Conservation (phyloP, 208 protist species). For the Lotmaria passim region DNA sequence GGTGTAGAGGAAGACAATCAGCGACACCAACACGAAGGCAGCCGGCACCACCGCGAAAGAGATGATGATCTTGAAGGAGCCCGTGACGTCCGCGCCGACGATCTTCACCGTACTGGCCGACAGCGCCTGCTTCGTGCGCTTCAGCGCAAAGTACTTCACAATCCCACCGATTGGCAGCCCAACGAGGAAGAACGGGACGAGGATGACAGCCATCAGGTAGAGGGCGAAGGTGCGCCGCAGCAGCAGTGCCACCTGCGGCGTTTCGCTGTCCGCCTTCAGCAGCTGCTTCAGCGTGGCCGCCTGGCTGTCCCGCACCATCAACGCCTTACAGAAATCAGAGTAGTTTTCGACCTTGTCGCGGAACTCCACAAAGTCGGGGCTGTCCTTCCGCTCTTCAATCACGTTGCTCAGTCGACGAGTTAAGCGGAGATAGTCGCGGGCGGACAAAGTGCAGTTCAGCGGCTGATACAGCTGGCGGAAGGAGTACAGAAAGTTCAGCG, state of each 20-base stretch:
- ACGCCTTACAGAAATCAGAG: slow-evolving; percentile 75
- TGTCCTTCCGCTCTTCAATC: slow-evolving; percentile 70
- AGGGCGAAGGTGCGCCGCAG: slow-evolving; percentile 79
- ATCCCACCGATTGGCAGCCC: slow-evolving; percentile 75
- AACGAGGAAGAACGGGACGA: slow-evolving; percentile 87
- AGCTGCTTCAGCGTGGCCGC: slow-evolving; percentile 82
- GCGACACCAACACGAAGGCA: slow-evolving; percentile 59
- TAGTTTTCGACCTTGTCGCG: slow-evolving; percentile 85
- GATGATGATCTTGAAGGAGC: slow-evolving; percentile 86
- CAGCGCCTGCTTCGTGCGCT: slow-evolving; percentile 71
- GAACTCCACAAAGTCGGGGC: slow-evolving; percentile 70
- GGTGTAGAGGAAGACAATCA: slow-evolving; percentile 66
- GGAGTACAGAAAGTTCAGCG: slow-evolving; percentile 88
- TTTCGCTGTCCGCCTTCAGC: slow-evolving; percentile 49
- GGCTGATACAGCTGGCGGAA: slow-evolving; percentile 93
- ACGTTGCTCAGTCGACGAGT: slow-evolving; percentile 82
- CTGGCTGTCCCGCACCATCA: slow-evolving; percentile 88
- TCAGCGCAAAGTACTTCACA: slow-evolving; percentile 57
- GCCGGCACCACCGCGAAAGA: slow-evolving; percentile 71
- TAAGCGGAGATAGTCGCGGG: slow-evolving; percentile 84
- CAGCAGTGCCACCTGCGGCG: slow-evolving; percentile 63
- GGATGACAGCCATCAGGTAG: slow-evolving; percentile 75
- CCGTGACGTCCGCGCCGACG: slow-evolving; percentile 88
- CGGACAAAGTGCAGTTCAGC: slow-evolving; percentile 70
- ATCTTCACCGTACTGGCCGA: slow-evolving; percentile 89